Percentiles rank a stretch among this genome's conserved stretches.
These are phyloP conservation scores for Termitomyces sp. DNA, from an alignment of 768 basidiomycete genomes.

Conservation along the genomic window DNA sequence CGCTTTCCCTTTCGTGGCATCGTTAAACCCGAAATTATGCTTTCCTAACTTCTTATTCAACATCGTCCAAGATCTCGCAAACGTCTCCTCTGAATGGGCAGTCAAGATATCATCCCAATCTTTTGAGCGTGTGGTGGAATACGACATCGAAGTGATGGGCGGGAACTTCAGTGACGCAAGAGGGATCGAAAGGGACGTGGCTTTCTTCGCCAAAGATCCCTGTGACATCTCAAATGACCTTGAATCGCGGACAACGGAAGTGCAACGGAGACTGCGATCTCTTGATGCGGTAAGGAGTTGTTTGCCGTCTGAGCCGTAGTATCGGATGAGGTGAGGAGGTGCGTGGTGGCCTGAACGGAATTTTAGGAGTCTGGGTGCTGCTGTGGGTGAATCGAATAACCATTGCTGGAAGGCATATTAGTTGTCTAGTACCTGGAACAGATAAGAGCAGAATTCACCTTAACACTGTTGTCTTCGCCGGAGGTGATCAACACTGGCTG, in stretches of 20 bases:
- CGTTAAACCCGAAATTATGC: slow-evolving; percentile 60
- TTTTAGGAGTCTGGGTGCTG: slow-evolving; percentile 84
- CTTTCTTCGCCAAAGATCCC: slow-evolving; percentile 83
- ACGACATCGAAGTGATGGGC: slow-evolving; percentile 70
- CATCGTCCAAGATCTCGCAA: slow-evolving; percentile 87
- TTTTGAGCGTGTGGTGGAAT: slow-evolving; percentile 75
- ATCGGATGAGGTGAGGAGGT: slow-evolving; percentile 88
- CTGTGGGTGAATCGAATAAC: slow-evolving; percentile 89
- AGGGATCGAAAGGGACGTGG: slow-evolving; percentile 71
- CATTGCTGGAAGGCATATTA: slow-evolving; percentile 68
- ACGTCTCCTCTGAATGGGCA: slow-evolving; percentile 78
- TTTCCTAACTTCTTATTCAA: slow-evolving; percentile 78
- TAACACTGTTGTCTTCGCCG: slow-evolving; percentile 92
- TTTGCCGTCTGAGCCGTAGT: slow-evolving; percentile 97
- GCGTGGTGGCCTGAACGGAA: slow-evolving; percentile 88
- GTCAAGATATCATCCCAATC: slow-evolving; percentile 98
- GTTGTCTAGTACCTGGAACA: background rate
- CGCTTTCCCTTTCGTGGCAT: slow-evolving; percentile 41
- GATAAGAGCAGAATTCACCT: slow-evolving; percentile 42
- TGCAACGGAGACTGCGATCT: slow-evolving; percentile 86
- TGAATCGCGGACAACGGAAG: slow-evolving; percentile 92
- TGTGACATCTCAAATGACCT: slow-evolving; percentile 93
- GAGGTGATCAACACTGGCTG: slow-evolving; percentile 89
- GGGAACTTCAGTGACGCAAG: slow-evolving; percentile 82
- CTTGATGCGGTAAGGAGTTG: slow-evolving; percentile 83